Evolutionary conservation across 805 yeast genomes (phyloP), one percentile per base, ranked within the genome.

Genomic region (Yarrowia sp.): DNA sequence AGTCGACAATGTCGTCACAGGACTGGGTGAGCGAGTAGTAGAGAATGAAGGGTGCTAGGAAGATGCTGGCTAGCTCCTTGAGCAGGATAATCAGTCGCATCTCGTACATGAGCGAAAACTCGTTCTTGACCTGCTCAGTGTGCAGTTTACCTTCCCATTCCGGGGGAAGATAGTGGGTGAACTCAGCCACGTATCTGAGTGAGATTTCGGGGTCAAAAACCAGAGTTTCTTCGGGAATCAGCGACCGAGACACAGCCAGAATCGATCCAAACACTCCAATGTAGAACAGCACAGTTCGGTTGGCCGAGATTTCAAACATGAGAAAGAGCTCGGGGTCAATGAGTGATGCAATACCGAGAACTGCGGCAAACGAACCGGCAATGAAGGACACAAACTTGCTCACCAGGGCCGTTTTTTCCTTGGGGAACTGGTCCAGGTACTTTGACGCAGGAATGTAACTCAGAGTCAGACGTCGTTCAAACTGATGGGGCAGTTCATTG

Each of bases 151-250:
- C 93, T 69, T 90, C 89, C 98, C 99, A 95, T 32, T 87, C 85
- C 35, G 83, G 82, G 0, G 99, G 99, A 64, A 92, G 77, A 76
- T 91, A 95, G 77, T 95, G 99, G 0, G 99, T 95, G 76, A 85
- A 92, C 73, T 88, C 90, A 0, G 95, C 87, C 42, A 94, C 92
- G 70, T 89, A 87, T 69, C 87, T 80, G 70, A 95, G 77, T n/a
- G 92, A 87, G 1, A 90, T 89, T 74, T 94, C 98, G 0, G 99
- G 98, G 72, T 94, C 97, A 78, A 91, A 94, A n/a, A 91, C 91
- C 36, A 83, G 82, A 69, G 85, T 83, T 55, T 86, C 89, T 42
- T 84, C 85, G 0, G 91, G 86, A 32, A 89, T 82, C 65, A 92
- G 83, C 61, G 88, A 86, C 66, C 93, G 85, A 12, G 95, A 86